Conservation (phyloP, 2,329 filamentous ascomycete species). For the Colletotrichum plurivorum region DNA sequence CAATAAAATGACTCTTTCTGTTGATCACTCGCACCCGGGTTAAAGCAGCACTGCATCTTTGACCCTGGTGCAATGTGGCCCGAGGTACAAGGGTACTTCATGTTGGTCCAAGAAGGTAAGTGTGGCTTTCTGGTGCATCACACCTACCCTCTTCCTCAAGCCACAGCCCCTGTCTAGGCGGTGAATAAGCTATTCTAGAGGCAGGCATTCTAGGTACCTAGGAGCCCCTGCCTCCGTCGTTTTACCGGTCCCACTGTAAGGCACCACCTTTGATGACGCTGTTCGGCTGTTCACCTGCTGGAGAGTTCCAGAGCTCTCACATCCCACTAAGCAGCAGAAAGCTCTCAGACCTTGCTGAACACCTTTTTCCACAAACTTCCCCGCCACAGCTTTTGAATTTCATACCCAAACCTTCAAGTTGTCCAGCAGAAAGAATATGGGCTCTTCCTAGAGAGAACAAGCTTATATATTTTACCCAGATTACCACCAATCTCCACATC, state of each 20-base stretch:
- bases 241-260: conserved; percentile 41
- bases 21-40: not conserved
- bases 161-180: conserved; percentile 19
- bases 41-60: conserved; percentile 28
- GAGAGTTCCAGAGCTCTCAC: conserved; percentile 28
- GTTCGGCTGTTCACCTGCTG: conserved; percentile 25
- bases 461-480: conserved; percentile 14
- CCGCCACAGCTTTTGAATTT: conserved; percentile 17
- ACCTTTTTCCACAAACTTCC: conserved; percentile 15
- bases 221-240: conserved; percentile 25
- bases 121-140: conserved; percentile 21
- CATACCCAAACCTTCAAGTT: not conserved
- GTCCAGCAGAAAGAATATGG: conserved; percentile 10
- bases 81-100: conserved; percentile 18
- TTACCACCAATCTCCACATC: not conserved
- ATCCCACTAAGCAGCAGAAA: conserved; percentile 27
- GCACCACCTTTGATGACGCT: conserved; percentile 42
- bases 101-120: conserved; percentile 22
- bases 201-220: not conserved
- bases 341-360: conserved; percentile 5
- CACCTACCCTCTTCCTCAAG: not conserved
- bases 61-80: conserved; percentile 8
- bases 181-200: conserved; percentile 38
- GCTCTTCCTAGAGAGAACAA: conserved; percentile 7
- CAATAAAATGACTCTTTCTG: not conserved